Conservation (phyloP, 202 grass and related monocot species). For the Panicum virgatum region DNA sequence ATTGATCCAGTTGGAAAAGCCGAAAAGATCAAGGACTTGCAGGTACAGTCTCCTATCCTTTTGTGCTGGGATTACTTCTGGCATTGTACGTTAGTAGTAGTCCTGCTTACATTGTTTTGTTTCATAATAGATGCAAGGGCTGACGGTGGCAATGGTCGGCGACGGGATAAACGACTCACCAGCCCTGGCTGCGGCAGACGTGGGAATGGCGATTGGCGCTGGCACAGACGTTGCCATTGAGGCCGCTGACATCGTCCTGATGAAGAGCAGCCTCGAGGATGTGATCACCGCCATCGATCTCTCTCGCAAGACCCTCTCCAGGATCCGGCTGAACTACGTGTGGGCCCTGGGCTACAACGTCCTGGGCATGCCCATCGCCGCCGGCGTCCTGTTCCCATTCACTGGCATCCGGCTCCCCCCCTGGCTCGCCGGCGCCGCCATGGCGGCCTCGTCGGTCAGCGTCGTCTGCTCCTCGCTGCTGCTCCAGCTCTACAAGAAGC, state of each 20-base stretch:
- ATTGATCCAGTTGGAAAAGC: slow-evolving; percentile 91
- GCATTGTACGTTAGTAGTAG: neutral
- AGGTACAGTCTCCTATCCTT: slow-evolving; percentile 47
- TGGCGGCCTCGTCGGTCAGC: slow-evolving; percentile 83
- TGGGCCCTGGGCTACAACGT: slow-evolving; percentile 96
- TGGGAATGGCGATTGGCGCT: slow-evolving; percentile 83
- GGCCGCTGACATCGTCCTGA: slow-evolving; percentile 79
- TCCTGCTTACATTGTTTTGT: slow-evolving; percentile 1
- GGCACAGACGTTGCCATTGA: slow-evolving; percentile 93
- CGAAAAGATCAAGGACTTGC: slow-evolving; percentile 92
- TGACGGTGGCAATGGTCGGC: slow-evolving; percentile 90
- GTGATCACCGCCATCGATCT: slow-evolving; percentile 95
- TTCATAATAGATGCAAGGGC: slow-evolving; percentile 66
- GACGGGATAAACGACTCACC: slow-evolving; percentile 93
- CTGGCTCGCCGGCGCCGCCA: slow-evolving; percentile 90
- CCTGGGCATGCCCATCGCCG: slow-evolving; percentile 75
- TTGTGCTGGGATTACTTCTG: neutral
- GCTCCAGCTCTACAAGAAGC: slow-evolving; percentile 92
- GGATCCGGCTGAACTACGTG: slow-evolving; percentile 85
- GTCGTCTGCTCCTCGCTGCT: slow-evolving; percentile 93
- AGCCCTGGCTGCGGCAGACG: slow-evolving; percentile 73
- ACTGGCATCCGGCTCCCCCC: slow-evolving; percentile 78
- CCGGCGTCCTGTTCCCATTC: slow-evolving; percentile 72
- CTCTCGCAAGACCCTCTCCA: slow-evolving; percentile 73
- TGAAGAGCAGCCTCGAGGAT: slow-evolving; percentile 89